Evolutionary conservation across 345 rosid genomes (phyloP).

Genomic region (Camelina neglecta): DNA sequence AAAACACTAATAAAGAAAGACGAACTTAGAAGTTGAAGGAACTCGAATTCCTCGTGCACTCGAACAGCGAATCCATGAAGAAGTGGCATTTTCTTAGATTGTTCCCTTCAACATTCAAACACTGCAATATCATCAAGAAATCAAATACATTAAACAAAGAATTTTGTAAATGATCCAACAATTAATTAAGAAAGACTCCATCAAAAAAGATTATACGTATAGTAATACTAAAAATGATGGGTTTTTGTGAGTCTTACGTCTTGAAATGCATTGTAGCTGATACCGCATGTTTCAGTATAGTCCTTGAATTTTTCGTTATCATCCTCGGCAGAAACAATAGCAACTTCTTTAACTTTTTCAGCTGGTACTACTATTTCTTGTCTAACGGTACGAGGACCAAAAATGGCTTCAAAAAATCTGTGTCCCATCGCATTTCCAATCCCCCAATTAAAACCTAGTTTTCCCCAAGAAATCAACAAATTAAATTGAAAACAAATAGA

Average conservation of each 20-base stretch:
- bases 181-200: not conserved
- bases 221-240: not conserved
- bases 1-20: not conserved
- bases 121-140: slow-evolving; percentile 12
- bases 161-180: slow-evolving; percentile 4
- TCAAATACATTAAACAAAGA: not conserved
- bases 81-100: slow-evolving; percentile 22
- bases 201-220: too few relatives aligned
- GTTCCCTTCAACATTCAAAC: slow-evolving; percentile 25
- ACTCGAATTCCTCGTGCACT: slow-evolving; percentile 20
- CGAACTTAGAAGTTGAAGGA: slow-evolving; percentile 20
- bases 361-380: slow-evolving; percentile 2
- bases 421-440: slow-evolving; percentile 22
- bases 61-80: slow-evolving; percentile 32
- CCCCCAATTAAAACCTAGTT: slow-evolving; percentile 21
- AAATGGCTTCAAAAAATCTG: slow-evolving; percentile 16
- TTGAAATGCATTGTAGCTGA: slow-evolving; percentile 31
- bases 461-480: not conserved
- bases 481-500: not conserved
- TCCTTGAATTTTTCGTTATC: slow-evolving; percentile 33
- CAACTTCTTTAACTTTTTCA: slow-evolving; percentile 20
- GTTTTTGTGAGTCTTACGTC: not conserved
- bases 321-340: slow-evolving; percentile 18
- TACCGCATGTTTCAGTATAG: not conserved
- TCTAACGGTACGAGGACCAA: slow-evolving; percentile 34